These are phyloP conservation scores for Xylaria sp. DNA, from an alignment of 2,329 filamentous ascomycete species.

Conservation along the genomic window DNA sequence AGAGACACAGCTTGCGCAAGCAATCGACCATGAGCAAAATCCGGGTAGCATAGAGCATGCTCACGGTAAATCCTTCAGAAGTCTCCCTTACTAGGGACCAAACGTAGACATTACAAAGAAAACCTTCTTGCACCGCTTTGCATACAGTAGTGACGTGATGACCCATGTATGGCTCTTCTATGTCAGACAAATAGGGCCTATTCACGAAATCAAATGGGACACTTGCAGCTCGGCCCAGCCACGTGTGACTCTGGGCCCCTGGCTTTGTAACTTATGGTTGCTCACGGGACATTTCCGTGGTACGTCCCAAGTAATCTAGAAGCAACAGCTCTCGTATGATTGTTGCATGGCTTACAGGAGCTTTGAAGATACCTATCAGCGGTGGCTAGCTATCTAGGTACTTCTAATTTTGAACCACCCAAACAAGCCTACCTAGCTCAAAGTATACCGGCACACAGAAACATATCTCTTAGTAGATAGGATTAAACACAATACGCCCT, in stretches of 20 bases:
- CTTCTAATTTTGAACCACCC: background rate
- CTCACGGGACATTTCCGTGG: constrained; percentile 9
- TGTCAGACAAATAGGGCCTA: constrained; percentile 3
- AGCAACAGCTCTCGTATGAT: background rate
- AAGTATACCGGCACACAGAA: background rate
- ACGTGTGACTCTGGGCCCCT: constrained; percentile 17
- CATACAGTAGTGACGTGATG: constrained; percentile 15
- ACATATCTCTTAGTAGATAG: background rate
- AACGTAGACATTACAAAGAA: constrained; percentile 28
- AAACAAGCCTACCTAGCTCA: background rate
- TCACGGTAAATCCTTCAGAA: constrained; percentile 13
- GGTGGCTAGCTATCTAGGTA: background rate
- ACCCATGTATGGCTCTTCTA: constrained; percentile 8
- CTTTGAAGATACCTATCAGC: background rate
- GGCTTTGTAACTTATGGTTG: background rate
- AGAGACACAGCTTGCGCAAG: constrained; percentile 14
- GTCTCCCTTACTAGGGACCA: constrained; percentile 17
- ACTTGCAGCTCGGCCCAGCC: constrained; percentile 19
- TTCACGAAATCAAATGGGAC: constrained; percentile 6
- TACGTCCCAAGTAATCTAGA: background rate
- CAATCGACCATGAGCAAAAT: constrained; percentile 18
- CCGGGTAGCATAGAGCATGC: constrained; percentile 27
- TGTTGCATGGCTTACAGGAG: background rate
- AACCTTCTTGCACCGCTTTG: constrained; percentile 7
- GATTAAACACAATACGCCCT: background rate